Base-by-base conservation (phyloP, 495 filamentous ascomycete species). In the Xylaria telfairii region DNA sequence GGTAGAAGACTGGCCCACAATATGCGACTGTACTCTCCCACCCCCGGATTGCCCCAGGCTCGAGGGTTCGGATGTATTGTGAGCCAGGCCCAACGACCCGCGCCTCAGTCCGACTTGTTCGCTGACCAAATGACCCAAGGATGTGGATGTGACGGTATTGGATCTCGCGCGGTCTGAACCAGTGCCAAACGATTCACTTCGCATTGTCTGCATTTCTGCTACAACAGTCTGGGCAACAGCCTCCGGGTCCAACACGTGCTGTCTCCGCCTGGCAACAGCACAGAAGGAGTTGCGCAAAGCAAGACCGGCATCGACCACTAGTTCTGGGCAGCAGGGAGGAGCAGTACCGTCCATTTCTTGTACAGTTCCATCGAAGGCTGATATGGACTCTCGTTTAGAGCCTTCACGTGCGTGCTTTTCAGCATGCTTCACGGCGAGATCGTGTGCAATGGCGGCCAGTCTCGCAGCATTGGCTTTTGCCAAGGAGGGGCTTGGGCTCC, bases 241-340 rank as follows among this genome's bases (percentile, higher is more conserved):
- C 41, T 85, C 82, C 30, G 78, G 78, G 56, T 79, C 76, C 24
- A 86, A 76, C 9, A 76, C 61, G 21, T 68, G 76, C 30, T 83
- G 77, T 41, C 70, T 75, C 71, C 78, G 73, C 65, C 84, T 78
- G 39, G 81, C 81, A 1, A 85, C 64, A 8, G 81, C 76, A 60
- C 84, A 86, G 71, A 86, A 85, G 57, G 81, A 82, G 51, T 72
- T 77, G 37, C 81, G 74, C 46, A 86, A 67, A 54, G 83, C 81
- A 53, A 81, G 76, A n/a, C 76, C 78, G 41, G 77, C 79, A 70
- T 86, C 83, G n/a, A 80, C 67, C 26, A 72, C 53, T 41, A 86
- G 78, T 41, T 81, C 81, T 1, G 78, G 68, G 67, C 84, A 86
- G 69, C 84, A 86, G 17, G 79, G 71, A 0, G 71, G 76, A 51